Evolutionary conservation across 176 grass and related monocot genomes (phyloP).

Genomic region (Bolboschoenus planiculmis): DNA sequence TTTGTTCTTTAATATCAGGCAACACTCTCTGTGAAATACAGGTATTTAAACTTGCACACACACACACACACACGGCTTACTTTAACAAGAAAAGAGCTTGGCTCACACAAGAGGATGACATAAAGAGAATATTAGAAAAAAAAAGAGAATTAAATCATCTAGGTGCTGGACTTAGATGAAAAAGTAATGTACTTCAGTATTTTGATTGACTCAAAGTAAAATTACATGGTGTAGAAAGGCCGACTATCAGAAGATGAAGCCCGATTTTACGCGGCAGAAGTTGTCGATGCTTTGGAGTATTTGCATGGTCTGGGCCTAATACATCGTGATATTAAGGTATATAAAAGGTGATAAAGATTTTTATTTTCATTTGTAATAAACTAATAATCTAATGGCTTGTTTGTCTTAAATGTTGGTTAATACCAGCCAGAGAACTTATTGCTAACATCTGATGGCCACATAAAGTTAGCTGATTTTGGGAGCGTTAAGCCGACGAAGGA

Average conservation of each 20-base stretch:
- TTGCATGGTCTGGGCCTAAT: constrained; percentile 73
- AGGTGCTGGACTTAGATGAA: not conserved
- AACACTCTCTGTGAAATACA: not conserved
- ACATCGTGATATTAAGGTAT: constrained; percentile 90
- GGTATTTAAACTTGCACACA: not conserved
- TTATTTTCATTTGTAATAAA: not conserved
- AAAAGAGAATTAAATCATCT: not conserved
- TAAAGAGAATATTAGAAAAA: not conserved
- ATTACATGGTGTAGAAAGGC: constrained; percentile 41
- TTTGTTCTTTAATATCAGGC: not conserved
- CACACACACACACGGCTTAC: not conserved
- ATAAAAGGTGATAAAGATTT: not conserved
- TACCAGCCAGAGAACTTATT: constrained; percentile 95
- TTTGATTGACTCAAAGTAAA: not conserved
- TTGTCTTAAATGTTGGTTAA: not conserved
- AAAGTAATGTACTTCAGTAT: not conserved
- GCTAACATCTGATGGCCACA: constrained; percentile 80
- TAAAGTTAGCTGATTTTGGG: constrained; percentile 98
- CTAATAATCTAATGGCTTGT: not conserved
- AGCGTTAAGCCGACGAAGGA: constrained; percentile 88
- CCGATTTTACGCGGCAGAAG: constrained; percentile 80
- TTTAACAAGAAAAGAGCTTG: no score
- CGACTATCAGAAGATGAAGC: constrained; percentile 64
- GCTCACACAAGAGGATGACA: not conserved
- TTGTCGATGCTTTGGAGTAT: constrained; percentile 89